Conservation (phyloP, 2,329 filamentous ascomycete genomes). For the Penicillium corylophilum region DNA sequence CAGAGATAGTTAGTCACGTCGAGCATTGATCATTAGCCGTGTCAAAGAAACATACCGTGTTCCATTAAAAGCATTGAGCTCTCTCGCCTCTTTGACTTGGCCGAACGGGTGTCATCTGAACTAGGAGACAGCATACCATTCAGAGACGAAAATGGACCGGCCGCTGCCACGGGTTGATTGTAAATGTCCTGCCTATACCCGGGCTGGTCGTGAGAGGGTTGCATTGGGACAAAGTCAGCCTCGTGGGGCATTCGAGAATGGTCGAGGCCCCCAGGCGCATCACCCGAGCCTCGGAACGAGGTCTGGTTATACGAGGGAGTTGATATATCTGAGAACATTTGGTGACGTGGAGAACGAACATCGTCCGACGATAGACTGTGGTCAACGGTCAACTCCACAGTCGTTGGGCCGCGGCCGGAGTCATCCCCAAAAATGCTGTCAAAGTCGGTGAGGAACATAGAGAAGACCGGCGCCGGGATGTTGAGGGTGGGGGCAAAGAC, state of each 20-base stretch:
- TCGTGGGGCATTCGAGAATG: conserved; percentile 40
- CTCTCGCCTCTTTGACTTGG: conserved; percentile 49
- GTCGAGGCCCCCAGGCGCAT: conserved; percentile 24
- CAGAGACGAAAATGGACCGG: conserved; percentile 27
- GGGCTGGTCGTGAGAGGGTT: conserved; percentile 49
- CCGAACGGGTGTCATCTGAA: conserved; percentile 33
- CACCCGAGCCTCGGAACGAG: conserved; percentile 43
- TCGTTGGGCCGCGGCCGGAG: conserved; percentile 42
- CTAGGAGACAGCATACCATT: conserved; percentile 44
- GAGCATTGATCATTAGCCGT: background rate
- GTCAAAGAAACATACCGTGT: conserved; percentile 3
- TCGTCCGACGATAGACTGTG: conserved; percentile 53
- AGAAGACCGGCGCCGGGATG: conserved; percentile 91
- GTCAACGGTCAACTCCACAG: conserved; percentile 45
- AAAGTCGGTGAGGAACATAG: conserved; percentile 89
- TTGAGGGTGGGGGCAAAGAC: conserved; percentile 97
- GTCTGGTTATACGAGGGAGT: conserved; percentile 63
- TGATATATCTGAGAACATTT: conserved; percentile 66
- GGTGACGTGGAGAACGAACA: conserved; percentile 62
- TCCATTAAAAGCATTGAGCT: conserved; percentile 51
- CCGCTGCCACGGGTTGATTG: conserved; percentile 21
- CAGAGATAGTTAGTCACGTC: background rate
- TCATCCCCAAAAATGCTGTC: conserved; percentile 75
- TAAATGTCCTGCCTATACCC: conserved; percentile 31
- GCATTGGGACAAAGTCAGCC: conserved; percentile 53